Percentiles rank a stretch among this genome's conserved stretches.
Conservation (phyloP, 108 stramenopile species). For the Cyclotella atomus region DNA sequence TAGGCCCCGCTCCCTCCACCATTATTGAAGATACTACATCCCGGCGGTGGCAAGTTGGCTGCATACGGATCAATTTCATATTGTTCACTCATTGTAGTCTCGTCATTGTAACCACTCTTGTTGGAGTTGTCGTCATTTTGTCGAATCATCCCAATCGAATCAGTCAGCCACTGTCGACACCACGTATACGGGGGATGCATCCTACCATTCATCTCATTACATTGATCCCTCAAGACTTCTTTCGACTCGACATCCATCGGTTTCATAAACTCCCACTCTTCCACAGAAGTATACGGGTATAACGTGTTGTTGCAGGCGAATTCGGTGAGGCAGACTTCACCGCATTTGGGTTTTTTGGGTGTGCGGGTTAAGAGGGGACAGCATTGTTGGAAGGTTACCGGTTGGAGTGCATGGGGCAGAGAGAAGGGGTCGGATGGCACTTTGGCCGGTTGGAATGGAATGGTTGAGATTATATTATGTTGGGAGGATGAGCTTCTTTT, state of each 20-base stretch:
- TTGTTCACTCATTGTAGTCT: background rate
- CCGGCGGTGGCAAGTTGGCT: constrained; percentile 31
- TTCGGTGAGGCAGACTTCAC: constrained; percentile 22
- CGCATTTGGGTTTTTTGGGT: constrained; percentile 22
- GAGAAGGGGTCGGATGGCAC: background rate
- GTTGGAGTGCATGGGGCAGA: constrained; percentile 16
- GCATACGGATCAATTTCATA: constrained; percentile 26
- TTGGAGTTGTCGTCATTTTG: background rate
- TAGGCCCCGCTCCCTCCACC: constrained; percentile 29
- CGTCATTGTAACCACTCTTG: background rate
- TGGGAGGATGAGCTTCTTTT: background rate
- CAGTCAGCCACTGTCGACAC: constrained; percentile 35
- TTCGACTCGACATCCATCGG: background rate
- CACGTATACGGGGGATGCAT: constrained; percentile 31
- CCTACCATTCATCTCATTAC: constrained; percentile 13
- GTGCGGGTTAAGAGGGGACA: constrained; percentile 15
- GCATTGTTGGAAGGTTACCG: constrained; percentile 18
- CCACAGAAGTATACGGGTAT: constrained; percentile 26
- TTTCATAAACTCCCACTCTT: constrained; percentile 20
- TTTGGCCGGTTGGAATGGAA: background rate
- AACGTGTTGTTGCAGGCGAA: constrained; percentile 35
- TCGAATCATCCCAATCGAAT: background rate
- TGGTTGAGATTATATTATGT: background rate
- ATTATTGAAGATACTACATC: constrained; percentile 19
- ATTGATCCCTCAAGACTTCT: background rate